phyloP scores from a whole-genome alignment of 106 monocot species.

The Dendrobium officinale region DNA sequence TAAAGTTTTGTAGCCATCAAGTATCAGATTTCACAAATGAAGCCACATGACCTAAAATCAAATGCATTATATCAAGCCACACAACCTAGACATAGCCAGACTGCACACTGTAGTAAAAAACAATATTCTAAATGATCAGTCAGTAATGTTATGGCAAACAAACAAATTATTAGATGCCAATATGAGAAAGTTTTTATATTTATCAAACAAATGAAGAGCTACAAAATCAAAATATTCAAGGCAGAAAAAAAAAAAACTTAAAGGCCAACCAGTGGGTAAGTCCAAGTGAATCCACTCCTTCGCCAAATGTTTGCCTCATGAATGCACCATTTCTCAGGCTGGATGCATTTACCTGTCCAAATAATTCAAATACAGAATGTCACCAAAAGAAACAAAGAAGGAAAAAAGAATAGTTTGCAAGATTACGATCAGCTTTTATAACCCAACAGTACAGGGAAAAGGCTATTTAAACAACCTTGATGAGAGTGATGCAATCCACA shows the following conservation, averaged over 20 bases:
- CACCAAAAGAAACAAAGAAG: neutral
- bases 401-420: neutral
- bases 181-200: neutral
- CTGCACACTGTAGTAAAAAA: neutral
- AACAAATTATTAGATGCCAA: neutral
- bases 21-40: neutral
- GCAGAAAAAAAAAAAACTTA: neutral
- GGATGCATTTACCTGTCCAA: slow-evolving; percentile 73
- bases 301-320: slow-evolving; percentile 77
- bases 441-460: neutral
- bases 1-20: neutral
- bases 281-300: slow-evolving; percentile 70
- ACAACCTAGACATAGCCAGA: neutral
- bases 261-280: slow-evolving; percentile 53
- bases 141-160: neutral
- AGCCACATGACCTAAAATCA: no score
- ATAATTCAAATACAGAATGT: slow-evolving; percentile 3
- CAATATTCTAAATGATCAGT: neutral
- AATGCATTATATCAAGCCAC: no score
- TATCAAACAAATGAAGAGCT: slow-evolving; percentile 1
- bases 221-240: neutral
- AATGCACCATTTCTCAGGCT: slow-evolving; percentile 75
- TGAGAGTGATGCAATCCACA: neutral
- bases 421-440: neutral
- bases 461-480: neutral